These are phyloP conservation scores for Blastocrithidia nonstop DNA, from an alignment of 208 protist genomes.

Conservation along the genomic window DNA sequence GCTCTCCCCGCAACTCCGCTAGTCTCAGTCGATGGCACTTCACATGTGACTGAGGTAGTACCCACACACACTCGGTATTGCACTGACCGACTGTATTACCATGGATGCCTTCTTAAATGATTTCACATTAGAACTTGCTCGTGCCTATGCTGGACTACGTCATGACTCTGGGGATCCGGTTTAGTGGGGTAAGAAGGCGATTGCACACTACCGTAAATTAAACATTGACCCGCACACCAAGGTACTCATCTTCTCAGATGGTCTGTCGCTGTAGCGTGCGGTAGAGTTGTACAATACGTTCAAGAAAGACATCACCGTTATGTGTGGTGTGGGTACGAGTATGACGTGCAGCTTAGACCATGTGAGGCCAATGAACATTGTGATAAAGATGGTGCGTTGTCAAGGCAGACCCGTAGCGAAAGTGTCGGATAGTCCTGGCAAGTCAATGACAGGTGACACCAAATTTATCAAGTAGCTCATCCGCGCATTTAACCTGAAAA, in stretches of 20 bases:
- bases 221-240: slow-evolving; percentile 61
- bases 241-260: slow-evolving; percentile 78
- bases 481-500: slow-evolving; percentile 46
- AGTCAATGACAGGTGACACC: slow-evolving; percentile 46
- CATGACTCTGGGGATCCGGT: slow-evolving; percentile 70
- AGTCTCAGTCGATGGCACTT: slow-evolving; percentile 56
- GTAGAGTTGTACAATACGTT: slow-evolving; percentile 38
- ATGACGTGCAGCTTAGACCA: slow-evolving; percentile 70
- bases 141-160: slow-evolving; percentile 49
- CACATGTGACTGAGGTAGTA: slow-evolving; percentile 72
- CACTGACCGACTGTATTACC: slow-evolving; percentile 81
- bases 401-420: slow-evolving; percentile 77
- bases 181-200: slow-evolving; percentile 60
- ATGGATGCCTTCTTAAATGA: slow-evolving; percentile 80
- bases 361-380: slow-evolving; percentile 64
- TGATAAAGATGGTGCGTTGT: slow-evolving; percentile 85
- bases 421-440: slow-evolving; percentile 74
- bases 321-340: slow-evolving; percentile 77
- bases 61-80: slow-evolving; percentile 59
- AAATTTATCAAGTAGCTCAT: slow-evolving; percentile 42
- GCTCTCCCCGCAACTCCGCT: slow-evolving; percentile 39
- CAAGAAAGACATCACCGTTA: slow-evolving; percentile 34
- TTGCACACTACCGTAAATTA: slow-evolving; percentile 58
- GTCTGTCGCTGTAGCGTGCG: slow-evolving; percentile 60
- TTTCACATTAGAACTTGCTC: slow-evolving; percentile 41